Percentiles rank a stretch among this genome's conserved stretches.
Evolutionary conservation across 2,329 filamentous ascomycete genomes (phyloP).

Genomic region (Thielaviopsis ethacetica): DNA sequence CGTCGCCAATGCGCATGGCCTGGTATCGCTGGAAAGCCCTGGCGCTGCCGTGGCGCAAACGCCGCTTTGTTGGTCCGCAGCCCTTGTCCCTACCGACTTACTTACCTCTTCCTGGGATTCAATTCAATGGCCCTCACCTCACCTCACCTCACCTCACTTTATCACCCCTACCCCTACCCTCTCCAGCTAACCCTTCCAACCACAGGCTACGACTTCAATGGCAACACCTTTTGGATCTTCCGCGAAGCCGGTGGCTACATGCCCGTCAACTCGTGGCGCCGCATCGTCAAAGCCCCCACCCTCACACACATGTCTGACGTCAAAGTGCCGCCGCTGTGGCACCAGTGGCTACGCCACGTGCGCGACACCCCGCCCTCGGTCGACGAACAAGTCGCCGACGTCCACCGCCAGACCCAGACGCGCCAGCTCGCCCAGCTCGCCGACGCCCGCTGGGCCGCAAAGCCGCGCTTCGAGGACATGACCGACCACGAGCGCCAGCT

Average conservation of each 20-base stretch:
- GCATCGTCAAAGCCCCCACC: constrained; percentile 44
- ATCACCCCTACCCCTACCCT: too few relatives aligned
- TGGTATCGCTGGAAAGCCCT: constrained; percentile 49
- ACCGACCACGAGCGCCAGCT: constrained; percentile 16
- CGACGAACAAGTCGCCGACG: constrained; percentile 38
- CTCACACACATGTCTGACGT: constrained; percentile 38
- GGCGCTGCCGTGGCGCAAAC: constrained; percentile 46
- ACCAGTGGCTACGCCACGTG: constrained; percentile 51
- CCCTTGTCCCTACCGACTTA: neutral
- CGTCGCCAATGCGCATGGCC: constrained; percentile 17
- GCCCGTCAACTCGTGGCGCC: constrained; percentile 32
- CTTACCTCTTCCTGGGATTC: too few relatives aligned
- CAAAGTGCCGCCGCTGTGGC: constrained; percentile 44
- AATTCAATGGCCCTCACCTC: neutral
- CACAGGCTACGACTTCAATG: constrained; percentile 44
- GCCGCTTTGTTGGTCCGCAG: constrained; percentile 42
- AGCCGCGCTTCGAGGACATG: constrained; percentile 31
- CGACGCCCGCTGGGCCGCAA: constrained; percentile 47
- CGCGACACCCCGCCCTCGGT: constrained; percentile 37
- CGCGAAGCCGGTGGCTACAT: constrained; percentile 28
- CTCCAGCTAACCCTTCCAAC: neutral
- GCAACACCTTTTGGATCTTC: constrained; percentile 57
- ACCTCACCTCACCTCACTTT: too few relatives aligned
- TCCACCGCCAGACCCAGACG: constrained; percentile 34
- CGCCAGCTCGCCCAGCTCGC: constrained; percentile 42